A percentile compares a stretch with the other conserved stretches of the same genome.
Conservation (phyloP, 2,329 filamentous ascomycete species). For the Phialophora chinensis region DNA sequence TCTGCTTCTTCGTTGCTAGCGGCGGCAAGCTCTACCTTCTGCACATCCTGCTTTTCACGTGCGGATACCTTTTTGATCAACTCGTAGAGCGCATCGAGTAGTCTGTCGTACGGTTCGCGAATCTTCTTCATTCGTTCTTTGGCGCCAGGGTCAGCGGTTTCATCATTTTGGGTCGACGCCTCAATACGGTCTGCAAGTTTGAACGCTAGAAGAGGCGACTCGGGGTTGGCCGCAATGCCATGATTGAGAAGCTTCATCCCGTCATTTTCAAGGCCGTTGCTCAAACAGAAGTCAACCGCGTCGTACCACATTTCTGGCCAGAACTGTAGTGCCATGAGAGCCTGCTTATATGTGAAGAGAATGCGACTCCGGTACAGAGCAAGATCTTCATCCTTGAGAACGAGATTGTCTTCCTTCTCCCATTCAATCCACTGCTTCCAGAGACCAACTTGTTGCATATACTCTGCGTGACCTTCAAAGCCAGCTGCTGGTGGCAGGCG, state of each 20-base stretch:
- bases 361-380: constrained; percentile 77
- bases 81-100: constrained; percentile 86
- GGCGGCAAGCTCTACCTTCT: constrained; percentile 59
- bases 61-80: constrained; percentile 74
- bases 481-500: constrained; percentile 81
- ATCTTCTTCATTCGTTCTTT: constrained; percentile 72
- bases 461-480: constrained; percentile 86
- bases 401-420: constrained; percentile 92
- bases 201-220: constrained; percentile 88
- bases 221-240: constrained; percentile 87
- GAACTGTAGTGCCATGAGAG: constrained; percentile 89
- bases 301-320: constrained; percentile 97
- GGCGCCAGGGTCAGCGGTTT: constrained; percentile 70
- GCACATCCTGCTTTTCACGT: constrained; percentile 67
- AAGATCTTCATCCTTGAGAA: constrained; percentile 80
- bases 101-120: constrained; percentile 79
- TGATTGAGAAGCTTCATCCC: constrained; percentile 80
- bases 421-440: constrained; percentile 96
- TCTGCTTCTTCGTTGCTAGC: constrained; percentile 45
- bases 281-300: constrained; percentile 88
- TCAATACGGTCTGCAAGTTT: constrained; percentile 90
- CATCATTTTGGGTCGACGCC: constrained; percentile 74
- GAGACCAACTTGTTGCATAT: constrained; percentile 78
- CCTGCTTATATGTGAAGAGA: constrained; percentile 90
- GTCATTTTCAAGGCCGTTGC: constrained; percentile 72